Evolutionary conservation across 2,329 filamentous ascomycete genomes (phyloP), one percentile per base, ranked within the genome.

Genomic region (Penicillium sclerotigenum): DNA sequence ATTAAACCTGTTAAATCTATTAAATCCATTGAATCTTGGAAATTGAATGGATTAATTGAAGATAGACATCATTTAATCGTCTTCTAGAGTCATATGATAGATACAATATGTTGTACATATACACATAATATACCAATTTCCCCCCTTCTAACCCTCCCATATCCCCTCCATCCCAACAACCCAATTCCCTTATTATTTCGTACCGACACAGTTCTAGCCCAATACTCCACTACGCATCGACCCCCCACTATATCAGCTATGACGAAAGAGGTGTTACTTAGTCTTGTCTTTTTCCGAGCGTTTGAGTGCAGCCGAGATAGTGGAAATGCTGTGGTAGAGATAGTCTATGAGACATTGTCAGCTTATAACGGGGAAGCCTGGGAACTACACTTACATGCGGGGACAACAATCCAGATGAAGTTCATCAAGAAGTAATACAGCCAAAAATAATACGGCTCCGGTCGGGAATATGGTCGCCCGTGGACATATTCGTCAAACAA

Each of bases 391-490:
- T 75, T 70, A 84, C 82, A 72, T 20, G 71, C 72, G 6, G 85
- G 85, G 51, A 87, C 80, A 31, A 85, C 75, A 52, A 87, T 85
- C 85, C 85, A 87, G 68, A 87, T 83, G 49, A 80, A 79, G 65
- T 87, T 87, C 83, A 87, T 85, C 31, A 83, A 72, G 54, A 87
- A 80, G 68, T 84, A 87, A 70, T 87, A 87, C 38, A 81, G 76
- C 83, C 84, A 87, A 69, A 84, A 87, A 70, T 87, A 87, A 60
- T 82, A 82, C 5, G 78, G 74, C 70, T 87, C 85, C 0, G 85
- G 85, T 55, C 85, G 76, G 60, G 80, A 84, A 68, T 87, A 86
- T 11, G 77, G 75, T 20, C 81, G 67, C 10, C 78, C 77, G 58
- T 81, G 74, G 53, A 79, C 75, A 62, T 80, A 81, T 64, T 84